Base-by-base conservation (phyloP, 2,329 filamentous ascomycete genomes). In the Coniochaeta hoffmannii region DNA sequence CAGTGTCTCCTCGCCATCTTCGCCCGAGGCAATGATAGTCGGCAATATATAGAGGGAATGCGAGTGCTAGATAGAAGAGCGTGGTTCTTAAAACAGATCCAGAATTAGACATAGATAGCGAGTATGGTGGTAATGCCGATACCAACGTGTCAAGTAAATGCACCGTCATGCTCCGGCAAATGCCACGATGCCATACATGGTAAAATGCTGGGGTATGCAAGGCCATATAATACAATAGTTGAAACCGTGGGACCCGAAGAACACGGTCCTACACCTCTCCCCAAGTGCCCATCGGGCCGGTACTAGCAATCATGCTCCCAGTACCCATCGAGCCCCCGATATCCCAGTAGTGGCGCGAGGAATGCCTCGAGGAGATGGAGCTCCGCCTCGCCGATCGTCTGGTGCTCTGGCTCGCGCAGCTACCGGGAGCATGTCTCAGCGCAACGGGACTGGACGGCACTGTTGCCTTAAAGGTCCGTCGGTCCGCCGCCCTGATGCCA, bases 301-400 rank as follows among this genome's bases (percentile, higher is more conserved):
- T 82, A 50, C 81, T 79, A 2, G 82, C 83, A 68, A 89, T 82
- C 59, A 86, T 76, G 60, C 86, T 89, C 3, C 87, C 87, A 55
- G 88, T 92, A 1, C 88, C 89, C 24, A 90, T 80, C 63, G 85
- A 91, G 6, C 85, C 88, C 26, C 90, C 90, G 61, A 96, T 83
- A 68, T 96, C 92, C 92, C 92, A 97, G 69, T 95, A 97, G 67
- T 96, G 90, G 54, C 90, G 76, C 49, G 86, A 89, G 46, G 88
- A 92, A 32, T 94, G 89, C 56, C 90, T 75, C 54, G 87, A 90
- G 38, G 88, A 92, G 30, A 83, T 80, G 60, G 83, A 86, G 63
- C 84, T 89, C 53, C 81, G 76, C 64, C 79, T 78, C 36, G 83
- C 85, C 32, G 83, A 89, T 62, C 86, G 84, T 68, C 87, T 86